Evolutionary conservation across 495 filamentous ascomycete species (phyloP).

Genomic region (Talaromyces nanjingensis): DNA sequence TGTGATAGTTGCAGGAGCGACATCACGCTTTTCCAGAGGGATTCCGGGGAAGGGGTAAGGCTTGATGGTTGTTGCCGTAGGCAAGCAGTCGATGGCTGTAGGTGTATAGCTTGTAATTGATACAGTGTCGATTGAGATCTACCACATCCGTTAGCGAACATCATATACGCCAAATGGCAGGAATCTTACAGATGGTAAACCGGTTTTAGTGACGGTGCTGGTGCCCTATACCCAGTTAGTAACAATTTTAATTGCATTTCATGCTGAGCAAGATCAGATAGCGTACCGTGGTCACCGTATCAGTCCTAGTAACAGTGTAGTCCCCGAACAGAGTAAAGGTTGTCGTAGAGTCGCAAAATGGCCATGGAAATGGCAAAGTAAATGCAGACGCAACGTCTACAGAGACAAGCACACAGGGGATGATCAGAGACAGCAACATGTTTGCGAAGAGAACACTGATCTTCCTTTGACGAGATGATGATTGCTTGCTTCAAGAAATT

Average conservation of each 20-base stretch:
- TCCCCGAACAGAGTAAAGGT: background rate
- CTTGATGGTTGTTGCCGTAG: background rate
- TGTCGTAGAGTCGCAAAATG: background rate
- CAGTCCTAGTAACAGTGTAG: background rate
- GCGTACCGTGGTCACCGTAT: constrained; percentile 1
- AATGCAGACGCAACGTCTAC: background rate
- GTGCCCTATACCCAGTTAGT: background rate
- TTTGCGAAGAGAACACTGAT: background rate
- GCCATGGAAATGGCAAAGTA: background rate
- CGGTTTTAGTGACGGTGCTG: background rate
- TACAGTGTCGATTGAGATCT: constrained; percentile 1
- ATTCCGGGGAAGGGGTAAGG: background rate
- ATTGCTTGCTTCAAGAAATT: background rate
- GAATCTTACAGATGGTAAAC: background rate
- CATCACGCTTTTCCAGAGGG: background rate
- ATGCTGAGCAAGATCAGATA: background rate
- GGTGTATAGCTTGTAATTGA: background rate
- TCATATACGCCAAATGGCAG: background rate
- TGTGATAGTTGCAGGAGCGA: background rate
- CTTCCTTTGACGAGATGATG: background rate
- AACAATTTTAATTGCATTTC: background rate
- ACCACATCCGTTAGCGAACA: background rate
- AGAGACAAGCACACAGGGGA: background rate
- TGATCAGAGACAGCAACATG: background rate
- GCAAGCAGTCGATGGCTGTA: background rate